These are phyloP conservation scores for Alternaria sp. DNA, from an alignment of 2,329 filamentous ascomycete species.

Conservation along the genomic window DNA sequence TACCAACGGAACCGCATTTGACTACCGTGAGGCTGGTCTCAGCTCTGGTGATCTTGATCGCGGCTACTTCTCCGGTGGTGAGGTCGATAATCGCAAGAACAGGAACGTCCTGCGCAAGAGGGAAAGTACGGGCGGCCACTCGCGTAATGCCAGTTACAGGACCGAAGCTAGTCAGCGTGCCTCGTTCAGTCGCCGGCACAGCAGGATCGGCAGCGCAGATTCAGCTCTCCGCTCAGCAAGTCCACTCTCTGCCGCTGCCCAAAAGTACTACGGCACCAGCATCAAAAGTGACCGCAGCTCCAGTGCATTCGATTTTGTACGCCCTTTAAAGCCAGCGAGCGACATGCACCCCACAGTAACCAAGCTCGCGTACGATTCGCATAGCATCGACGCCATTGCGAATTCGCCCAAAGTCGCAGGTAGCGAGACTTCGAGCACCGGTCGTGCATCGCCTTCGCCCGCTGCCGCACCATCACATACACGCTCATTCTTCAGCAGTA, in stretches of 20 bases:
- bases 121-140: slow-evolving; percentile 67
- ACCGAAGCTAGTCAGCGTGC: slow-evolving; percentile 63
- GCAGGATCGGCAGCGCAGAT: slow-evolving; percentile 79
- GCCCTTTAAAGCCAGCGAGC: slow-evolving; percentile 52
- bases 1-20: slow-evolving; percentile 40
- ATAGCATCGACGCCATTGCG: slow-evolving; percentile 58
- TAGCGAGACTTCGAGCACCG: slow-evolving; percentile 60
- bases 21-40: slow-evolving; percentile 42
- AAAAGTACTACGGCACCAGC: slow-evolving; percentile 72
- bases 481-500: slow-evolving; percentile 52
- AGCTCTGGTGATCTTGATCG: slow-evolving; percentile 71
- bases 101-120: slow-evolving; percentile 81
- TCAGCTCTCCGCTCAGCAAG: slow-evolving; percentile 68
- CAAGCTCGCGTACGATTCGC: slow-evolving; percentile 62
- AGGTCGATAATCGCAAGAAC: slow-evolving; percentile 74
- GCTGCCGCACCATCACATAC: slow-evolving; percentile 42
- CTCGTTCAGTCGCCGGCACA: slow-evolving; percentile 72
- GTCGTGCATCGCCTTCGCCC: slow-evolving; percentile 57
- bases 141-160: slow-evolving; percentile 78
- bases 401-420: slow-evolving; percentile 51
- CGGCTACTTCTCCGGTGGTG: slow-evolving; percentile 92
- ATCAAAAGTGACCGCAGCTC: slow-evolving; percentile 48
- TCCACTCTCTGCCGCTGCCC: slow-evolving; percentile 65
- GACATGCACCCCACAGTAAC: slow-evolving; percentile 64
- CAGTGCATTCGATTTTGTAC: slow-evolving; percentile 60